Base-by-base conservation (phyloP, 306 rosid genomes). In the Mimosa pudica region DNA sequence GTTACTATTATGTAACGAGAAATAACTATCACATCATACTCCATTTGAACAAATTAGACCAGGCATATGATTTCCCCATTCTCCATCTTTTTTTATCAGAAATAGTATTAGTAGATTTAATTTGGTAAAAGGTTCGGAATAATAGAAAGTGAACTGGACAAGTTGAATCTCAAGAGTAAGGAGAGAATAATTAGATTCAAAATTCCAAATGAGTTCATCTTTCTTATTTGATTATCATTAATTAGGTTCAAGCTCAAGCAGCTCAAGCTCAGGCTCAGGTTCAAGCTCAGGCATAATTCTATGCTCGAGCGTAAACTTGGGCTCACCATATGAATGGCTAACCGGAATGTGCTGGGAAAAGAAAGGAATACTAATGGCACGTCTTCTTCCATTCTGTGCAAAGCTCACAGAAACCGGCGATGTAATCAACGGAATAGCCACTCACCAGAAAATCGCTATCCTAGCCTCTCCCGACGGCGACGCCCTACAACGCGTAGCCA, bases 401-500 rank as follows among this genome's bases (percentile, higher is more conserved):
- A 24, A 46, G 61, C 83, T 81, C 12, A 88, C 83, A 1, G 92
- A 91, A 35, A 46, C 80, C 2, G 87, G 89, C 6, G 79, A 69
- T 73, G 67, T 87, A 35, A 84, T 58, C 9, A 77, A 77, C 65
- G 93, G 90, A n/a, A 84, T 87, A 45, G 41, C 55, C 11, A 75
- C 74, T 49, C 87, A 91, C 0, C 88, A 88, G 68, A 77, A 75
- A 4, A 87, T 91, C 36, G 82, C 91, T 57, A 87, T 66, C 33
- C 85, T 89, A 4, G 87, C 91, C 20, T 84, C 90, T 16, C 88
- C 94, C 0, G 86, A 85, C 49, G 94, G 94, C 0, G 90, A 91
- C 74, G 38, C 92, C 6, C 79, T 89, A 80, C 97, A 93, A 64
- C 77, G 94, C 7, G 85, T 91, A 0, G 94, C 93, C 11, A 86